These are phyloP conservation scores for Rhazya stricta DNA, from an alignment of 257 asterid genomes.

Conservation along the genomic window DNA sequence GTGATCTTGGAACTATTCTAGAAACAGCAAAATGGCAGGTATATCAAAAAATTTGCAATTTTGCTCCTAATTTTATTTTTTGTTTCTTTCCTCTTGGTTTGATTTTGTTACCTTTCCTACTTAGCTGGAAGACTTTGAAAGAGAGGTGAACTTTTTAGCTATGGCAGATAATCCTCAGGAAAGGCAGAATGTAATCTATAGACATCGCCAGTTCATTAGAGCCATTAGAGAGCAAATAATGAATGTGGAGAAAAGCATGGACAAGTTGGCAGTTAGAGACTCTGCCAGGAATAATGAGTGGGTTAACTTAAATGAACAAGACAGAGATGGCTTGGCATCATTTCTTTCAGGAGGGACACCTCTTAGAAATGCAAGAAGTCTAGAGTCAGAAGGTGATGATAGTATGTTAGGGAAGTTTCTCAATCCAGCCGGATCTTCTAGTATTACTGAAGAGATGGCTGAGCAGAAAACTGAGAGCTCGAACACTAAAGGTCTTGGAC, in stretches of 20 bases:
- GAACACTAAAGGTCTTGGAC: slow-evolving; percentile 11
- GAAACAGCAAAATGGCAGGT: slow-evolving; percentile 53
- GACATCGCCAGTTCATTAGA: slow-evolving; percentile 29
- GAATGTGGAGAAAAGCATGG: slow-evolving; percentile 30
- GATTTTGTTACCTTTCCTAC: slow-evolving; percentile 8
- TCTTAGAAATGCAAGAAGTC: slow-evolving; percentile 16
- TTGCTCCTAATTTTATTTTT: neutral
- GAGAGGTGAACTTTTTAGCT: slow-evolving; percentile 31
- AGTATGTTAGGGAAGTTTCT: slow-evolving; percentile 27
- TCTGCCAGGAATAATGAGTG: slow-evolving; percentile 19
- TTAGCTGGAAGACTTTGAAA: slow-evolving; percentile 45
- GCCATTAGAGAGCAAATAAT: slow-evolving; percentile 38
- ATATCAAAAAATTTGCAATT: neutral
- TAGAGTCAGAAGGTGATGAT: slow-evolving; percentile 20
- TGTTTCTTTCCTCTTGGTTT: neutral
- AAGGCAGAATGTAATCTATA: slow-evolving; percentile 28
- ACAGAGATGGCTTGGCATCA: slow-evolving; percentile 34
- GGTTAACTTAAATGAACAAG: slow-evolving; percentile 32
- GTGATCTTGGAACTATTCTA: slow-evolving; percentile 35
- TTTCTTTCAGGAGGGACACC: slow-evolving; percentile 35
- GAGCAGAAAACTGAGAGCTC: slow-evolving; percentile 18
- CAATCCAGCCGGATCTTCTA: slow-evolving; percentile 34
- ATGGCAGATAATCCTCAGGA: slow-evolving; percentile 23
- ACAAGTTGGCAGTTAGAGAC: slow-evolving; percentile 11
- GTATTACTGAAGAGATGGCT: slow-evolving; percentile 23